A percentile compares a stretch with the other conserved stretches of the same genome.
These are phyloP conservation scores for Claviceps paspali DNA, from an alignment of 2,329 filamentous ascomycete species.

Conservation along the genomic window DNA sequence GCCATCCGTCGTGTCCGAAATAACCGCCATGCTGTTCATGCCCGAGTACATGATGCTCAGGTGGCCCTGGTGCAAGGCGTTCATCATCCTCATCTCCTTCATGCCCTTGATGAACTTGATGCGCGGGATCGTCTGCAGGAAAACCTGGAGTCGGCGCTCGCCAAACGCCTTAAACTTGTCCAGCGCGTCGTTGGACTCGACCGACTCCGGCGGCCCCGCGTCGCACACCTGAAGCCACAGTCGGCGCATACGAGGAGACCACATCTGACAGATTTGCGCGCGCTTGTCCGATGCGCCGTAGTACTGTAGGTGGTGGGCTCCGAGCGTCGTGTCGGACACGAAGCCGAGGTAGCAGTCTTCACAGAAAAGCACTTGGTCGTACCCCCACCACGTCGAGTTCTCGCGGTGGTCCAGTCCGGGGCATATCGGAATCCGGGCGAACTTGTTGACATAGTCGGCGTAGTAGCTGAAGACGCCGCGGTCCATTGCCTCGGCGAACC, in stretches of 20 bases:
- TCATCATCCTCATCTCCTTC: slow-evolving; percentile 16
- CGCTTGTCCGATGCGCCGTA: slow-evolving; percentile 12
- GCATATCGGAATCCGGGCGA: slow-evolving; percentile 14
- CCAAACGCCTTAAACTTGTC: slow-evolving; percentile 15
- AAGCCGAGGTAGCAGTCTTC: slow-evolving; percentile 19
- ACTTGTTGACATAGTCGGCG: slow-evolving; percentile 14
- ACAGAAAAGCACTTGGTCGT: slow-evolving; percentile 18
- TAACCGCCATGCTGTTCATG: slow-evolving; percentile 13
- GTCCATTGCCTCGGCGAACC: slow-evolving; percentile 17
- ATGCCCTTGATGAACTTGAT: slow-evolving; percentile 15
- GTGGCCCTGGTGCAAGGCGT: slow-evolving; percentile 19
- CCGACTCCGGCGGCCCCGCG: slow-evolving; percentile 12
- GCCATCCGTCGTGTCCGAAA: slow-evolving; percentile 15
- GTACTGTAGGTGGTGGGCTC: slow-evolving; percentile 10
- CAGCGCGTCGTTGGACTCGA: slow-evolving; percentile 12
- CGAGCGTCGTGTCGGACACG: slow-evolving; percentile 14
- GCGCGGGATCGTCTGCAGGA: slow-evolving; percentile 14
- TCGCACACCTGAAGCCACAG: slow-evolving; percentile 17
- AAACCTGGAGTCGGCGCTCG: slow-evolving; percentile 14
- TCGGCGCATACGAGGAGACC: slow-evolving; percentile 23
- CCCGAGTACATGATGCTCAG: slow-evolving; percentile 20
- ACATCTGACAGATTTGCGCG: slow-evolving; percentile 19
- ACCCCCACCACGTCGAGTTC: slow-evolving; percentile 20
- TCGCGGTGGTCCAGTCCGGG: slow-evolving; percentile 13
- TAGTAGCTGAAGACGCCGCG: slow-evolving; percentile 17